phyloP scores from a whole-genome alignment of 768 basidiomycete genomes.

The Gymnopilus junonius region DNA sequence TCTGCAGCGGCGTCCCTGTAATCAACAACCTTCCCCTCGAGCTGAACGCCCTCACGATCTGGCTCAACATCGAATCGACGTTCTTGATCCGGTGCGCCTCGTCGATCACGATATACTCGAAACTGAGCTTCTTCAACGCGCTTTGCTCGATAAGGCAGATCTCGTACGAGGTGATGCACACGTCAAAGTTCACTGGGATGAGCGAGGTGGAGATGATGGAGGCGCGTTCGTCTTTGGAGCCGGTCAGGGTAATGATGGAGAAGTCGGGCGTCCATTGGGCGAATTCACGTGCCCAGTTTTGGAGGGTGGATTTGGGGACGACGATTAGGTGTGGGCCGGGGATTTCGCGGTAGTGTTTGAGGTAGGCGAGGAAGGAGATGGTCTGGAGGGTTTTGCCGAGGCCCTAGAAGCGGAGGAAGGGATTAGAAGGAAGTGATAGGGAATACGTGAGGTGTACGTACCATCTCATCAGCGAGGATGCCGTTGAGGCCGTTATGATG shows the following conservation, averaged over 20 bases:
- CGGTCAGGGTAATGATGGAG: constrained; percentile 79
- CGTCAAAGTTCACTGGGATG: constrained; percentile 88
- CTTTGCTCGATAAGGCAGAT: constrained; percentile 95
- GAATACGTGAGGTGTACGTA: constrained; percentile 26
- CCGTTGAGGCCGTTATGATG: constrained; percentile 97
- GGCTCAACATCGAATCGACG: constrained; percentile 92
- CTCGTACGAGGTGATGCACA: constrained; percentile 96
- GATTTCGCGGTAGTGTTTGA: constrained; percentile 80
- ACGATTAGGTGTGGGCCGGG: constrained; percentile 91
- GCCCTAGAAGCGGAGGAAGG: constrained; percentile 74
- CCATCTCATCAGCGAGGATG: constrained; percentile 98
- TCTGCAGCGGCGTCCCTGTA: constrained; percentile 96
- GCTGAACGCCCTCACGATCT: constrained; percentile 91
- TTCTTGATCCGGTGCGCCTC: constrained; percentile 99
- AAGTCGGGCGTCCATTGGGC: constrained; percentile 90
- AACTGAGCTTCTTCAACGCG: constrained; percentile 92
- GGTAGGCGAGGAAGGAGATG: constrained; percentile 94
- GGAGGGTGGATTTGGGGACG: constrained; percentile 97
- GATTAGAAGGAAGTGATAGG: constrained; percentile 1
- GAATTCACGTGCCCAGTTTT: constrained; percentile 97
- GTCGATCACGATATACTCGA: constrained; percentile 98
- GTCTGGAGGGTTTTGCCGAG: constrained; percentile 95
- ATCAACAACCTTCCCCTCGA: constrained; percentile 91
- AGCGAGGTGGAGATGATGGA: constrained; percentile 79
- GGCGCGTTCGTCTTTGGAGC: constrained; percentile 87